Conservation (phyloP, 2,329 filamentous ascomycete species). For the Phoma sp. region DNA sequence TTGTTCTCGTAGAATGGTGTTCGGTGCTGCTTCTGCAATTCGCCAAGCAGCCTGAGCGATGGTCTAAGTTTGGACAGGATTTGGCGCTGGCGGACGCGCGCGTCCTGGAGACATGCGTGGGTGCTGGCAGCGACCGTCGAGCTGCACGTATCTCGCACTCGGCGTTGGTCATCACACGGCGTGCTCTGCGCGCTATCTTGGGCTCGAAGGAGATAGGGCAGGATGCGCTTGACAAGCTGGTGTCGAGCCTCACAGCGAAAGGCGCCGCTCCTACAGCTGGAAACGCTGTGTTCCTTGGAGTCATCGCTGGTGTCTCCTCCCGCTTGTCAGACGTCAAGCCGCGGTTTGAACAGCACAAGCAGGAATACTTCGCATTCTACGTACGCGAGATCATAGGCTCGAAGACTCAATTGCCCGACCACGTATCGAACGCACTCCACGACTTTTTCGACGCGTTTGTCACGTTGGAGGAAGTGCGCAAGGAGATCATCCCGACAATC, state of each 20-base stretch:
- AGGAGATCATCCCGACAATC: conserved; percentile 77
- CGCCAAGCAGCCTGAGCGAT: conserved; percentile 62
- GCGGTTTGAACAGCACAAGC: conserved; percentile 69
- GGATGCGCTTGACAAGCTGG: conserved; percentile 66
- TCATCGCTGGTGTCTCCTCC: conserved; percentile 84
- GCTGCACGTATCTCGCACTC: conserved; percentile 69
- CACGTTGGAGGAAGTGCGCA: conserved; percentile 74
- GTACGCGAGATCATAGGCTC: conserved; percentile 84
- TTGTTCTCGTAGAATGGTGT: conserved; percentile 91
- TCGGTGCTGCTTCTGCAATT: conserved; percentile 77
- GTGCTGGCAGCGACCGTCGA: conserved; percentile 42
- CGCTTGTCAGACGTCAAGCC: conserved; percentile 69
- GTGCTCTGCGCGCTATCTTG: conserved; percentile 78
- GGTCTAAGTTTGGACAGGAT: conserved; percentile 69
- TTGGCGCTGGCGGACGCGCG: conserved; percentile 73
- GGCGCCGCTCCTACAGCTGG: conserved; percentile 66
- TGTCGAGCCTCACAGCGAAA: conserved; percentile 74
- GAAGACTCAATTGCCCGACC: conserved; percentile 69
- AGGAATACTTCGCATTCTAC: conserved; percentile 81
- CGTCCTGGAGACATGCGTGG: conserved; percentile 78
- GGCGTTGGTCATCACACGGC: conserved; percentile 76
- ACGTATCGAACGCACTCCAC: conserved; percentile 73
- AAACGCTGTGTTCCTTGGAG: conserved; percentile 79
- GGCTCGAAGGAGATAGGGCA: conserved; percentile 63
- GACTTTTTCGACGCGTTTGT: conserved; percentile 86